phyloP scores from a whole-genome alignment of 768 basidiomycete species.

The Xerocomellus dryophilus region DNA sequence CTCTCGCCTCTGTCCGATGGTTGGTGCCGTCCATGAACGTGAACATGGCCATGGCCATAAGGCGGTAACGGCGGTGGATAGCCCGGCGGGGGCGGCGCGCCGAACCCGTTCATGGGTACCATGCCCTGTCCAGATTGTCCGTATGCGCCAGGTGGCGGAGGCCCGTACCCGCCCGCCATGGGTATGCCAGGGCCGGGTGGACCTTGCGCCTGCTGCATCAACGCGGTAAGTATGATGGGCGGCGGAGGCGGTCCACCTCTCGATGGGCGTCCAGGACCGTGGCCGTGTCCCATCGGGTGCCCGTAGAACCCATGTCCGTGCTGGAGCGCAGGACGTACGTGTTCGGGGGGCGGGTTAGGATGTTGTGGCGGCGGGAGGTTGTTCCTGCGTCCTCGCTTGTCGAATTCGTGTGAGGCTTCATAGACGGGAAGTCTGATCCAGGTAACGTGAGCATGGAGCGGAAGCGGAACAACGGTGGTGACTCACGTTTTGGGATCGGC shows the following conservation, averaged over 20 bases:
- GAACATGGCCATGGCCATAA: constrained; percentile 8
- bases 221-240: constrained; percentile 27
- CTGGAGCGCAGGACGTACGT: constrained; percentile 34
- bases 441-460: background rate
- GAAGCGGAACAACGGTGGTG: background rate
- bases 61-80: constrained; percentile 20
- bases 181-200: constrained; percentile 9
- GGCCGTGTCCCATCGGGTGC: constrained; percentile 29
- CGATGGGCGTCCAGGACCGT: constrained; percentile 31
- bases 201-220: constrained; percentile 28
- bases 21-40: constrained; percentile 12
- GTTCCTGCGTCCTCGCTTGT: constrained; percentile 64
- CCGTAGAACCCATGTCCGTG: constrained; percentile 29
- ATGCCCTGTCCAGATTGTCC: constrained; percentile 10
- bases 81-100: constrained; percentile 10
- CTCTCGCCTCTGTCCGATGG: constrained; percentile 16
- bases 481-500: constrained; percentile 79
- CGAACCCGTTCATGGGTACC: constrained; percentile 17
- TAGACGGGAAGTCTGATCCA: constrained; percentile 61
- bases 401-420: constrained; percentile 82
- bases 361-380: constrained; percentile 28
- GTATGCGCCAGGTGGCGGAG: constrained; percentile 12
- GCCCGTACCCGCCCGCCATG: constrained; percentile 13
- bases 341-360: constrained; percentile 29
- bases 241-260: constrained; percentile 27